These are phyloP conservation scores for Penicillium desertorum DNA, from an alignment of 495 filamentous ascomycete species.

Conservation along the genomic window DNA sequence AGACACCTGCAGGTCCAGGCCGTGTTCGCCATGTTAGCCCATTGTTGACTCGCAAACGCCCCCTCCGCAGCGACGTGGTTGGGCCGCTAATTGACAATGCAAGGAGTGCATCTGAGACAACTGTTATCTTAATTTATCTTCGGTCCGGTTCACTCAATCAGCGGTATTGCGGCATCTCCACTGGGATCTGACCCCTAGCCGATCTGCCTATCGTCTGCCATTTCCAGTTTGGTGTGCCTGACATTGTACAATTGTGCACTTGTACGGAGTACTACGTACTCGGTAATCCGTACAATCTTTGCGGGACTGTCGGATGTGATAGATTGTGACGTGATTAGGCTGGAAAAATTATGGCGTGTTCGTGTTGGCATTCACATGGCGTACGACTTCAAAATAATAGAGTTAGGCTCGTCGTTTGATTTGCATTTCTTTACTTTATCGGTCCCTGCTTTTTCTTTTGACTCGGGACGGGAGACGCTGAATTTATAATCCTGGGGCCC, in stretches of 20 bases:
- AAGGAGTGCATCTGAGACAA: slow-evolving; percentile 18
- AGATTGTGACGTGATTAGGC: background rate
- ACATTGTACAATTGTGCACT: background rate
- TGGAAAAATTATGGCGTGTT: background rate
- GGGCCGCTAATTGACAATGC: slow-evolving; percentile 12
- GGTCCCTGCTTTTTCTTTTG: background rate
- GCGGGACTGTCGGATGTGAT: slow-evolving; percentile 3
- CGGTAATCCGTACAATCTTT: background rate
- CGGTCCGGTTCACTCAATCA: slow-evolving; percentile 11
- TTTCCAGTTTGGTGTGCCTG: background rate
- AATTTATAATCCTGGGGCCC: background rate
- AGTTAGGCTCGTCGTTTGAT: slow-evolving; percentile 3
- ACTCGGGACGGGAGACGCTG: slow-evolving; percentile 4
- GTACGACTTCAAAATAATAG: background rate
- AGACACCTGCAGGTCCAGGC: slow-evolving; percentile 8
- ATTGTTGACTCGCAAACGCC: slow-evolving; percentile 11
- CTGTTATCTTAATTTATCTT: slow-evolving; percentile 14
- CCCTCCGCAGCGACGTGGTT: slow-evolving; percentile 10
- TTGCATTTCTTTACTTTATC: background rate
- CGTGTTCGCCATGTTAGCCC: background rate
- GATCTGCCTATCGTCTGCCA: slow-evolving; percentile 10
- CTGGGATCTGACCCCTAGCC: background rate
- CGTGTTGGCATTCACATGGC: slow-evolving; percentile 3
- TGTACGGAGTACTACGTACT: background rate
- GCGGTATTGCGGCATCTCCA: background rate